These are phyloP conservation scores for Teunomyces kruisii DNA, from an alignment of 805 yeast genomes.

Conservation along the genomic window DNA sequence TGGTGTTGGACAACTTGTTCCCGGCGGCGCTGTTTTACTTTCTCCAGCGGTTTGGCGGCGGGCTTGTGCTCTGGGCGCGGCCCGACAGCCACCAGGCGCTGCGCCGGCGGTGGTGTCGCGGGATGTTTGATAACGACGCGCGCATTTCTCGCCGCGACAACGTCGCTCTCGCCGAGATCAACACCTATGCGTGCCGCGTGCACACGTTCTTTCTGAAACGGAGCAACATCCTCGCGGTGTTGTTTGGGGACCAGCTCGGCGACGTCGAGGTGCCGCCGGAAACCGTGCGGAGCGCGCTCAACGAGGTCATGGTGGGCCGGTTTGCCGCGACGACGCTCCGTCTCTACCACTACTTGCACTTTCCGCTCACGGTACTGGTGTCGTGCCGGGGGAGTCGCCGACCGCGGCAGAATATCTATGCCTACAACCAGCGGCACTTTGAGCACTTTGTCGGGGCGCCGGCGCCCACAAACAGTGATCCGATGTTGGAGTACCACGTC, in stretches of 20 bases:
- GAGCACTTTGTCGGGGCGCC: conserved; percentile 5
- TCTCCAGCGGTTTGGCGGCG: conserved; percentile 22
- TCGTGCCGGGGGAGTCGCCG: neutral
- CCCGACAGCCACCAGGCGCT: neutral
- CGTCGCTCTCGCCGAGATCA: conserved; percentile 4
- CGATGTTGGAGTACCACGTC: conserved; percentile 1
- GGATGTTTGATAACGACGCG: neutral
- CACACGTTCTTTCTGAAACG: conserved; percentile 21
- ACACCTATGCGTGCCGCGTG: conserved; percentile 17
- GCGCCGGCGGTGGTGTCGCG: neutral
- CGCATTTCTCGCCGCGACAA: neutral
- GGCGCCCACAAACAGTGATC: too few relatives aligned
- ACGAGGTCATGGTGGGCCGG: conserved; percentile 22
- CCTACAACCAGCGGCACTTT: conserved; percentile 17
- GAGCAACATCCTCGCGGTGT: conserved; percentile 14
- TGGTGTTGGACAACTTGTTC: conserved; percentile 19
- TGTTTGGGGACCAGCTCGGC: conserved; percentile 16
- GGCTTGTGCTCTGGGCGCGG: conserved; percentile 9
- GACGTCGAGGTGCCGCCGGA: conserved; percentile 9
- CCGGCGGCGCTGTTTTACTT: conserved; percentile 22
- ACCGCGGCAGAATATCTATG: conserved; percentile 5
- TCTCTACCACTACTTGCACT: conserved; percentile 18
- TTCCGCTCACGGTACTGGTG: conserved; percentile 13
- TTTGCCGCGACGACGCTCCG: conserved; percentile 14
- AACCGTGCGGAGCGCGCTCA: conserved; percentile 9